A percentile compares a stretch with the other conserved stretches of the same genome.
Conservation (phyloP, 2,329 filamentous ascomycete species). For the Diaporthe eres region DNA sequence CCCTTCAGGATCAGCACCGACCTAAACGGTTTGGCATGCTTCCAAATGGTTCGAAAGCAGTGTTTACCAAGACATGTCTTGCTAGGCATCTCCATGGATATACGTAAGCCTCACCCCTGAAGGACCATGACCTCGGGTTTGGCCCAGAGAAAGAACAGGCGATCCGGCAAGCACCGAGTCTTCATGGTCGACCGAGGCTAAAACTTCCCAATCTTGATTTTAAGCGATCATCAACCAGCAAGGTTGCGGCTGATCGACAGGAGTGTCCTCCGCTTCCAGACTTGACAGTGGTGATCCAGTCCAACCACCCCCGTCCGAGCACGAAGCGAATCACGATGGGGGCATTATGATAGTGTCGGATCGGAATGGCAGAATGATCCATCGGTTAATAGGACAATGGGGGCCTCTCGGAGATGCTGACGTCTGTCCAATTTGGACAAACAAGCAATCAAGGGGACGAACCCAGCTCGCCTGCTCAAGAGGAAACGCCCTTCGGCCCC, state of each 20-base stretch:
- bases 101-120: slow-evolving; percentile 24
- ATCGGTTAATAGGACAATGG: slow-evolving; percentile 1
- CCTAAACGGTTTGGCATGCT: not conserved
- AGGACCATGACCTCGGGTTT: slow-evolving; percentile 1
- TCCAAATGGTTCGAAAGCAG: not conserved
- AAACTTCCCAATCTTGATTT: slow-evolving; percentile 12
- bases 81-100: not conserved
- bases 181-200: slow-evolving; percentile 13
- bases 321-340: slow-evolving; percentile 13
- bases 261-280: not conserved
- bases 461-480: not conserved
- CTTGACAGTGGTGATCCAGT: slow-evolving; percentile 12
- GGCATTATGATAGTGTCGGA: slow-evolving; percentile 24
- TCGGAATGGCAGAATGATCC: slow-evolving; percentile 2
- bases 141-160: slow-evolving; percentile 2
- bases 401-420: slow-evolving; percentile 22
- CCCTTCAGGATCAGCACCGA: not conserved
- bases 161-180: slow-evolving; percentile 36
- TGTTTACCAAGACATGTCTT: not conserved
- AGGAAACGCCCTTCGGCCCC: slow-evolving; percentile 12
- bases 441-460: slow-evolving; percentile 8
- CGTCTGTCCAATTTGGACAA: slow-evolving; percentile 14
- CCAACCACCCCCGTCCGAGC: not conserved
- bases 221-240: slow-evolving; percentile 7
- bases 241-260: slow-evolving; percentile 26